These are phyloP conservation scores for Lizanozyma gosingica DNA, from an alignment of 1,139 yeast genomes.

Conservation along the genomic window DNA sequence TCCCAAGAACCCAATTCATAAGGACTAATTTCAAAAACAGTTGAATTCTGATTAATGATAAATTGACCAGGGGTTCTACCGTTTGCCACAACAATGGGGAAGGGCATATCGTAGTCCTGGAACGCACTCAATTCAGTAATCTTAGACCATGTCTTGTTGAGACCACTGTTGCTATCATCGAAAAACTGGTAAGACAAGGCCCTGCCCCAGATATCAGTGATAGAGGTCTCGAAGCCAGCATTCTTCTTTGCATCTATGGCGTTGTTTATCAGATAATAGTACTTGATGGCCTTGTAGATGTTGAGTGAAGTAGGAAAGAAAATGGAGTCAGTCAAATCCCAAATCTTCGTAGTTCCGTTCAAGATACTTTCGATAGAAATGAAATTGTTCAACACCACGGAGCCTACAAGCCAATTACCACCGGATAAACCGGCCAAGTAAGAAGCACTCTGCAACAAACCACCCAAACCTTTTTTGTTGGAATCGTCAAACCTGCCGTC, in stretches of 20 bases:
- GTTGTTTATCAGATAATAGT: conserved; percentile 39
- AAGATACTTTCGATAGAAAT: conserved; percentile 57
- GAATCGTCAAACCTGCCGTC: conserved; percentile 64
- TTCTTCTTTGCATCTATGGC: conserved; percentile 51
- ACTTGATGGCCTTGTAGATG: conserved; percentile 44
- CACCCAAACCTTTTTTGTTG: conserved; percentile 61
- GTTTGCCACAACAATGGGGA: conserved; percentile 72
- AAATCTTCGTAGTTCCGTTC: conserved; percentile 26
- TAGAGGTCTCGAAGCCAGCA: conserved; percentile 69
- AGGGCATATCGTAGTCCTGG: conserved; percentile 60
- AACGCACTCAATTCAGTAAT: conserved; percentile 46
- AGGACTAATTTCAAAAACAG: conserved; percentile 73
- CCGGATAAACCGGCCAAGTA: conserved; percentile 80
- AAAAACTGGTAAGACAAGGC: conserved; percentile 73
- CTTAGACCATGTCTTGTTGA: conserved; percentile 58
- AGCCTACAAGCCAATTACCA: conserved; percentile 79
- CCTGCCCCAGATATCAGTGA: conserved; percentile 96
- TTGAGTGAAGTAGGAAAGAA: conserved; percentile 65
- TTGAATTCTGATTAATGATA: conserved; percentile 54
- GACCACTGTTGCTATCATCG: conserved; percentile 49
- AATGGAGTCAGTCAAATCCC: conserved; percentile 65
- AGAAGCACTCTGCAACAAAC: conserved; percentile 63
- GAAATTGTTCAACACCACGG: conserved; percentile 75
- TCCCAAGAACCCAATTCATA: conserved; percentile 90
- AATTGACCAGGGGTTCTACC: conserved; percentile 65